Evolutionary conservation across 2,329 filamentous ascomycete genomes (phyloP).

Genomic region (Boeremia lycopersici): DNA sequence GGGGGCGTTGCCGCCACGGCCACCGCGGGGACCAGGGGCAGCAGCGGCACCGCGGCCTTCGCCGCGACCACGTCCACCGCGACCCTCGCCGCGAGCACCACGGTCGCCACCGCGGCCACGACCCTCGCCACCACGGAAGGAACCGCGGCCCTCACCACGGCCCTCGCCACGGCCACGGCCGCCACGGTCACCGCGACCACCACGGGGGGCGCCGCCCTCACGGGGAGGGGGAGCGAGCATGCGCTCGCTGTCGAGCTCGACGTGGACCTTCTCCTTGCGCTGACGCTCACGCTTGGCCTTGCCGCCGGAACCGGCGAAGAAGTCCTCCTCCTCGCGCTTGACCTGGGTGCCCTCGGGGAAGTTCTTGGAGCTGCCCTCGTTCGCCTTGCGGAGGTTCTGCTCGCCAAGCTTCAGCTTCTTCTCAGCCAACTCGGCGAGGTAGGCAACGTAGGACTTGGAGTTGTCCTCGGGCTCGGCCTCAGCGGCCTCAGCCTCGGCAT

Average conservation of each 20-base stretch:
- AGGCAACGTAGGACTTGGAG: conserved; percentile 87
- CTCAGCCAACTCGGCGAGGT: conserved; percentile 76
- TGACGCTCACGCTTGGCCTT: conserved; percentile 85
- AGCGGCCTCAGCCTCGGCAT: conserved; percentile 50
- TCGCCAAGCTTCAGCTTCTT: conserved; percentile 76
- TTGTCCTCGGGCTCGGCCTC: conserved; percentile 75
- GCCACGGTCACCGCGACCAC: conserved; percentile 59
- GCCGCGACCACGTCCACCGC: conserved; percentile 57
- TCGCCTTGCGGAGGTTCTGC: conserved; percentile 81
- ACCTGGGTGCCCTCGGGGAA: conserved; percentile 78
- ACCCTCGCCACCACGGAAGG: conserved; percentile 57
- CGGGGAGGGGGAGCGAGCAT: conserved; percentile 60
- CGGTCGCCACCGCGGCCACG: conserved; percentile 58
- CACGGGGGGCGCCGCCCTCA: conserved; percentile 50
- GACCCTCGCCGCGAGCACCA: conserved; percentile 53
- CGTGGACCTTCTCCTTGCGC: conserved; percentile 86
- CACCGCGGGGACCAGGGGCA: conserved; percentile 1
- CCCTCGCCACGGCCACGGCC: conserved; percentile 57
- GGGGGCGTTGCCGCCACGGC: conserved; percentile 40
- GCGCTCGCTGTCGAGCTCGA: conserved; percentile 83
- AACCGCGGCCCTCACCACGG: conserved; percentile 59
- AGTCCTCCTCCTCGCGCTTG: conserved; percentile 67
- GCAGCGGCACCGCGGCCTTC: conserved; percentile 6
- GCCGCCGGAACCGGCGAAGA: conserved; percentile 73
- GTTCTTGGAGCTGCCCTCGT: conserved; percentile 95